Conservation (phyloP, 2,329 filamentous ascomycete genomes). For the Nemania abortiva region DNA sequence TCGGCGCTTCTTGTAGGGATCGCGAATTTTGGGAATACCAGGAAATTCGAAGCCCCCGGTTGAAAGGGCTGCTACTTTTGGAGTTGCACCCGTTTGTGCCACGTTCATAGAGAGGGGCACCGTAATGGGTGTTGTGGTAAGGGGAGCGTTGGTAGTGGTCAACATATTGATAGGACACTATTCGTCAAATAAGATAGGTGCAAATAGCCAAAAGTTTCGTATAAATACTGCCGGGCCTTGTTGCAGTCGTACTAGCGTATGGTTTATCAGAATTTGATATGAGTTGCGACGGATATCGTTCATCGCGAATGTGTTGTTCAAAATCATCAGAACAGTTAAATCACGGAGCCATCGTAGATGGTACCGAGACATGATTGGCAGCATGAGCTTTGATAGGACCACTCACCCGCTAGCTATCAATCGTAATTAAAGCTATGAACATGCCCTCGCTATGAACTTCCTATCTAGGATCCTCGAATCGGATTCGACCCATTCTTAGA, state of each 20-base stretch:
- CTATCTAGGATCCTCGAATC: no score
- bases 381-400: no score
- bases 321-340: neutral
- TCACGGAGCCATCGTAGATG: neutral
- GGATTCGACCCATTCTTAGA: no score
- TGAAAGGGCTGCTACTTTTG: neutral
- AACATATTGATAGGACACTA: neutral
- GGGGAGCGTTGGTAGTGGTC: neutral
- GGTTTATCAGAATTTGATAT: neutral
- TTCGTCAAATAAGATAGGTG: neutral
- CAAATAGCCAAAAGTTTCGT: neutral
- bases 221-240: neutral
- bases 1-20: constrained; percentile 25
- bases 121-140: neutral
- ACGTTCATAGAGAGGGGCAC: neutral
- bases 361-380: no score
- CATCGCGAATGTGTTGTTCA: neutral
- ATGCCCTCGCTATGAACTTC: no score
- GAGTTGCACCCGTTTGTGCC: neutral
- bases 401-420: no score
- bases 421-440: no score
- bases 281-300: neutral
- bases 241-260: neutral
- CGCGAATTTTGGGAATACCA: constrained; percentile 24
- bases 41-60: constrained; percentile 11